Evolutionary conservation across 2,329 filamentous ascomycete genomes (phyloP).

Genomic region (Trichothecium sympodiale): DNA sequence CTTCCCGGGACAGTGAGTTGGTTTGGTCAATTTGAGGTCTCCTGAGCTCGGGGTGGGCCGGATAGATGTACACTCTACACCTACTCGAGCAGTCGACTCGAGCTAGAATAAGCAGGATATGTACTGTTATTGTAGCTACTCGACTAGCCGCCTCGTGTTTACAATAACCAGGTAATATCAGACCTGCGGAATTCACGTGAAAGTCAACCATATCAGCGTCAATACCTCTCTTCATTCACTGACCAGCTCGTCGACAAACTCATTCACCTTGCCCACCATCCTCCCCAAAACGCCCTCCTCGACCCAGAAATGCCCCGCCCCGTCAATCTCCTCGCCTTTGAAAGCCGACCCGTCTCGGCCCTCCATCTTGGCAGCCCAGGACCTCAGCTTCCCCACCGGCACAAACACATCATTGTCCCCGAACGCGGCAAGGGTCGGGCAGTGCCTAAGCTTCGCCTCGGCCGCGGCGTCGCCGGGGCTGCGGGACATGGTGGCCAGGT

Average conservation of each 20-base stretch:
- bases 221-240: too few species aligned
- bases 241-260: conserved; percentile 16
- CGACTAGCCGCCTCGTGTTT: too few species aligned
- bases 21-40: too few species aligned
- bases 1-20: too few species aligned
- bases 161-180: too few species aligned
- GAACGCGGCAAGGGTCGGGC: conserved; percentile 59
- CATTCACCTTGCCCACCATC: conserved; percentile 18
- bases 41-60: too few species aligned
- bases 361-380: conserved; percentile 51
- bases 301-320: conserved; percentile 53
- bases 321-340: conserved; percentile 32
- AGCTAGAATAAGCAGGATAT: too few species aligned
- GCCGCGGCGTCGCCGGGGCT: conserved; percentile 17
- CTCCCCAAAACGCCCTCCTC: conserved; percentile 35
- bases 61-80: too few species aligned
- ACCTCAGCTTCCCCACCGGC: conserved; percentile 48
- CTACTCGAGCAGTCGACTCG: too few species aligned
- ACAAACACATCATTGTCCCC: conserved; percentile 69
- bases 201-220: too few species aligned
- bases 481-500: conserved; percentile 35
- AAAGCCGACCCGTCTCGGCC: conserved; percentile 30
- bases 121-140: too few species aligned
- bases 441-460: conserved; percentile 44
- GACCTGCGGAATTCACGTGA: too few species aligned